Conservation (phyloP, 148 eudicot species). For the Chenopodium quinoa region DNA sequence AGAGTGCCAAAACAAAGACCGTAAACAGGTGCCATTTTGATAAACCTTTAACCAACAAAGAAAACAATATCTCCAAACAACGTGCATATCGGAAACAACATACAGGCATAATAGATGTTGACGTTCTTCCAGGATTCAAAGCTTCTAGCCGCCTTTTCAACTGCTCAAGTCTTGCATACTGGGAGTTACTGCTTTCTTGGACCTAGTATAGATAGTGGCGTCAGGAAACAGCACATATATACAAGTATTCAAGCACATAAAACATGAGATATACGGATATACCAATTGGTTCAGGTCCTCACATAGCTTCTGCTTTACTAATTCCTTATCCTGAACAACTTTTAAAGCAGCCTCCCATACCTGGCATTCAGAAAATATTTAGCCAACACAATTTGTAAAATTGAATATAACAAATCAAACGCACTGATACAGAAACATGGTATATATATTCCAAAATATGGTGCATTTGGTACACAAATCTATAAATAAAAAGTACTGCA, state of each 20-base stretch:
- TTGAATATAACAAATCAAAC: not conserved
- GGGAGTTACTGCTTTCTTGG: constrained; percentile 74
- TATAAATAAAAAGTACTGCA: no score
- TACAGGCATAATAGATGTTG: constrained; percentile 38
- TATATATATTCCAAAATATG: not conserved
- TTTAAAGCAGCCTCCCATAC: constrained; percentile 74
- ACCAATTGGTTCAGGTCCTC: constrained; percentile 89
- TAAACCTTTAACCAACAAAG: not conserved
- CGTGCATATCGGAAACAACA: constrained; percentile 13
- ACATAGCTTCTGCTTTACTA: constrained; percentile 75
- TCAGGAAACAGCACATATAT: constrained; percentile 9
- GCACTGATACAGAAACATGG: not conserved
- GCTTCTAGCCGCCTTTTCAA: constrained; percentile 82
- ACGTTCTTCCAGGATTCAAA: constrained; percentile 79
- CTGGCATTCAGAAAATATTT: constrained; percentile 28
- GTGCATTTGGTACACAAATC: not conserved
- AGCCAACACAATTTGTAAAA: not conserved
- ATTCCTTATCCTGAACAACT: constrained; percentile 84
- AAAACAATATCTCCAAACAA: not conserved
- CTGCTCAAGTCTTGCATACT: constrained; percentile 77
- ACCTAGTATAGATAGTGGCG: constrained; percentile 43
- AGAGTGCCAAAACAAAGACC: not conserved
- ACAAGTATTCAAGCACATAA: constrained; percentile 15
- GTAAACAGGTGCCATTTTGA: not conserved
- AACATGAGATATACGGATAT: not conserved